Base-by-base conservation (phyloP, 495 filamentous ascomycete genomes). In the Aspergillus ostianus region DNA sequence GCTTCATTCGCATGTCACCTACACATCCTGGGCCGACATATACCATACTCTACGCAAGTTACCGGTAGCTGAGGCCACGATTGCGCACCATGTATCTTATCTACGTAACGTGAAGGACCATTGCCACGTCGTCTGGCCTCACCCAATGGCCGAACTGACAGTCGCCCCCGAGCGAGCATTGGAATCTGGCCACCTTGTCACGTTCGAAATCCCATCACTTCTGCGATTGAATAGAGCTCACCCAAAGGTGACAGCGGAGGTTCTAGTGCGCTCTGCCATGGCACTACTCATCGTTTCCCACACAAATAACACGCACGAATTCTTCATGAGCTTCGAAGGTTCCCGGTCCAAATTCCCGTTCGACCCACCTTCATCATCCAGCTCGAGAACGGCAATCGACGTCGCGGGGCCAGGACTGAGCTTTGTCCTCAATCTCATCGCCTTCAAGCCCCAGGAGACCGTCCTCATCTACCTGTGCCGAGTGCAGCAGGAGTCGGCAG, bases 261-360 rank as follows among this genome's bases (percentile, higher is more conserved):
- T 47, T 45, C 12, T 47, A 6, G 6, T 56, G n/a, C 47, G 47
- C 23, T 17, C 54, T 12, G 54, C 54, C 20, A 20, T 51, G n/a
- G 47, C 47, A 18, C 46, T 61, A 20, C 18, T 51, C 4, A 27
- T 56, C 2, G 17, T 56, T 3, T 61, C 52, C 2, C 58, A 46
- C 27, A 61, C 58, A 0, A 56, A 61, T 30, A 52, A 61, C 20
- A 41, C 46, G 8, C 58, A 61, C n/a, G 52, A 52, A 9, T 29
- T 61, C 10, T 61, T 55, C 53, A 2, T 51, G 6, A 56, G 49
- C 47, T 27, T 61, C 15, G 53, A 61, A 49, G 58, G 52, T 2
- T 18, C 23, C 9, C 58, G 53, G 6, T 41, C 23, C 4, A 44
- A 9, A 19, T 61, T 41, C 46, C 52, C 58, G 0, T 61, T 61